These are phyloP conservation scores for Metarhizium anisopliae DNA, from an alignment of 2,329 filamentous ascomycete genomes.

Conservation along the genomic window DNA sequence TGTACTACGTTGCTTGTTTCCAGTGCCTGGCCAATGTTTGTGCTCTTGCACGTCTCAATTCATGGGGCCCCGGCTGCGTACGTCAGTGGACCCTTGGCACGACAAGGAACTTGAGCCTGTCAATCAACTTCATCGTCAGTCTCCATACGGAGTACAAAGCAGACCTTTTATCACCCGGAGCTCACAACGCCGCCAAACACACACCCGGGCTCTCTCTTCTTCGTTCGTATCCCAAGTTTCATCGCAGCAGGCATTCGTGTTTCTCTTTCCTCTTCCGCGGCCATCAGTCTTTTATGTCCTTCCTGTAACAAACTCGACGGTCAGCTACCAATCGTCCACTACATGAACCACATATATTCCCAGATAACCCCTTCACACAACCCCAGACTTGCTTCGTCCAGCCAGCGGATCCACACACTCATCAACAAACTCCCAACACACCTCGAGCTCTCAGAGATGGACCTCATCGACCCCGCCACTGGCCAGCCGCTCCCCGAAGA, in stretches of 20 bases:
- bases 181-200: background rate
- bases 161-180: background rate
- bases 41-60: too few relatives aligned
- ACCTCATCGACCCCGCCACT: constrained; percentile 61
- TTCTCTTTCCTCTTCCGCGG: background rate
- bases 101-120: background rate
- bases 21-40: too few relatives aligned
- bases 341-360: too few relatives aligned
- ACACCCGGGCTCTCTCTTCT: background rate
- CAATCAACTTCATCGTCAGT: background rate
- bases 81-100: background rate
- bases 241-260: background rate
- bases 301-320: background rate
- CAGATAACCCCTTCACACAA: too few relatives aligned
- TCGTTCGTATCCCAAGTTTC: background rate
- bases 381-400: background rate
- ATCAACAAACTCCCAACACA: background rate
- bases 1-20: too few relatives aligned
- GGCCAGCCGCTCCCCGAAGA: constrained; percentile 58
- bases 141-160: too few relatives aligned
- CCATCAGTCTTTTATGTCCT: background rate
- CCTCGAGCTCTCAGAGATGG: constrained; percentile 28
- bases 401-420: background rate
- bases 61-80: background rate
- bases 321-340: background rate